Base-by-base conservation (phyloP, 1,284 basidiomycete genomes). In the Malassezia equina region DNA sequence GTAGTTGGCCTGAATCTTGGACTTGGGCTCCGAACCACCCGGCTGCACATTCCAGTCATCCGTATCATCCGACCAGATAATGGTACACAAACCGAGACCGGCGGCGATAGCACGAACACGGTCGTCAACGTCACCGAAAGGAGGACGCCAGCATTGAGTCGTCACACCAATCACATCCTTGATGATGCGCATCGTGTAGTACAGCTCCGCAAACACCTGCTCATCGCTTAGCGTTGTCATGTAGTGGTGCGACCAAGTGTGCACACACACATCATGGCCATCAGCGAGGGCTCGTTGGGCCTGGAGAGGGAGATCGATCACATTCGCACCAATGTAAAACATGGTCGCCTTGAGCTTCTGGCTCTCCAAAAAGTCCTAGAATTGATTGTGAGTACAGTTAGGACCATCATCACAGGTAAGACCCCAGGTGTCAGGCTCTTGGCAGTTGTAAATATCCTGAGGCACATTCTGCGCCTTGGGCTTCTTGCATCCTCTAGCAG, bases 121-220 rank as follows among this genome's bases (percentile, higher is more conserved):
- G 69, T 81, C 78, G 65, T 81, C 80, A 31, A 79, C 74, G 52
- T 78, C 78, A 68, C 79, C 79, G 63, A 73, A 80, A 4, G 79
- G 78, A 29, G 78, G 77, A 28, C 60, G 64, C 76, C 77, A 79
- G 71, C 76, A 78, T 34, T 66, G 70, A 5, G 78, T 76, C 2
- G 79, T 80, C 13, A 80, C 74, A 46, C 79, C 79, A 6, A 78
- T 63, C 45, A 80, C 66, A 25, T 75, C 71, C 68, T 80, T 78
- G 77, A 80, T 79, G 46, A 69, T 71, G 63, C 78, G 73, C 55
- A 75, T 75, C 25, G 78, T 78, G 75, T 80, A 81, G 68, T 79
- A 81, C 21, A 81, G 74, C 69, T 81, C 80, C 36, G 80, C 78
- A 60, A 81, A 80, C 24, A 76, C 78, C 58, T 78, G 71, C 51